Evolutionary conservation across 2,329 filamentous ascomycete genomes (phyloP).

Genomic region (Alternaria alternata): DNA sequence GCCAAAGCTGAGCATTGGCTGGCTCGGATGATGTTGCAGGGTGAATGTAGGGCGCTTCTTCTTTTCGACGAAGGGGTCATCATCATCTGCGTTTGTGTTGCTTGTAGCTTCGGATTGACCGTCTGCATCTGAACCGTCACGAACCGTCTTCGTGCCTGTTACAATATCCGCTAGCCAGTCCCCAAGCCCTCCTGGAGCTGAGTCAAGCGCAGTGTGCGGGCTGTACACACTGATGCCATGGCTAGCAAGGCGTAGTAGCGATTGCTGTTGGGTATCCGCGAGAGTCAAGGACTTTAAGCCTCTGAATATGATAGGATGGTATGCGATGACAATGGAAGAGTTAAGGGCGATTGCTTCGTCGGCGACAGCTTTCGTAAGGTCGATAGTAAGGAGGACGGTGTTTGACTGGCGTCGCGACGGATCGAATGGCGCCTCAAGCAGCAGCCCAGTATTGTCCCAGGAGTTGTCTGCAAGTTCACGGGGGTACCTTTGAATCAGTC

Average conservation of each 20-base stretch:
- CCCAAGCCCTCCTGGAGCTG: conserved; percentile 82
- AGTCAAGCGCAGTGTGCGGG: conserved; percentile 94
- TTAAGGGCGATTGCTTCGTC: conserved; percentile 84
- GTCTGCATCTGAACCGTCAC: conserved; percentile 7
- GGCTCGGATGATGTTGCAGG: conserved; percentile 60
- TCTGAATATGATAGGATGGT: conserved; percentile 97
- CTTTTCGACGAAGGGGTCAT: conserved; percentile 50
- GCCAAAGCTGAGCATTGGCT: conserved; percentile 48
- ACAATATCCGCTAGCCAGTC: conserved; percentile 94
- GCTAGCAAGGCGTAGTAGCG: conserved; percentile 80
- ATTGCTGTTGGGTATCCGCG: conserved; percentile 83
- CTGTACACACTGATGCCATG: conserved; percentile 94
- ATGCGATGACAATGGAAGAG: conserved; percentile 84
- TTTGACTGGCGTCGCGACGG: conserved; percentile 65
- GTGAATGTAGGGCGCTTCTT: conserved; percentile 53
- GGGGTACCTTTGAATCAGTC: conserved; percentile 71
- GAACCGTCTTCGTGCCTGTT: conserved; percentile 60
- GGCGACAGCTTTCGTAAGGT: conserved; percentile 87
- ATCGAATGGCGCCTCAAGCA: conserved; percentile 73
- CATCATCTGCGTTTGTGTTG: conserved; percentile 24
- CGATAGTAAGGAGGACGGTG: conserved; percentile 82
- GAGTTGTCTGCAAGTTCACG: conserved; percentile 86
- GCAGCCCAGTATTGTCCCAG: conserved; percentile 94
- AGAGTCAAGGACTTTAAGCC: conserved; percentile 88
- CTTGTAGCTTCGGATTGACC: conserved; percentile 16